Conservation (phyloP, 2,329 filamentous ascomycete species). For the Exophiala dermatitidis region DNA sequence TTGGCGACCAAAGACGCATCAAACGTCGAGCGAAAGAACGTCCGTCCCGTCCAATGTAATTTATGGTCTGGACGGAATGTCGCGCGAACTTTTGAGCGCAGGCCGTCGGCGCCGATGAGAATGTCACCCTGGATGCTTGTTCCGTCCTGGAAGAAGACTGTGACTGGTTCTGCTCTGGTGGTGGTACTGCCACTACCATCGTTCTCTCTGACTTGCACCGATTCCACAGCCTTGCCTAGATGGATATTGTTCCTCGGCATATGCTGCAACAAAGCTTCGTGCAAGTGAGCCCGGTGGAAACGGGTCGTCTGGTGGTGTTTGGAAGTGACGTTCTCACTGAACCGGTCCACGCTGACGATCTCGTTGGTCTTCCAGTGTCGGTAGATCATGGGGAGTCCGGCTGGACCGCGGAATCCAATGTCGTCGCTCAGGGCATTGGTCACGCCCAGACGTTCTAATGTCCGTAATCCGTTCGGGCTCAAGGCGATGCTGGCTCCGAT, state of each 20-base stretch:
- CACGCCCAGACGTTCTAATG: constrained; percentile 47
- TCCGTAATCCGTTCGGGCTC: constrained; percentile 48
- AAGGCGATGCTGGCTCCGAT: constrained; percentile 46
- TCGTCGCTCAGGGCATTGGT: constrained; percentile 36
- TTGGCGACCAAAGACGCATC: constrained; percentile 36
- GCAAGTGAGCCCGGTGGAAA: constrained; percentile 46
- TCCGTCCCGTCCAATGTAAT: constrained; percentile 40
- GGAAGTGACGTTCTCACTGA: constrained; percentile 33
- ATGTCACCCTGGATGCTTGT: constrained; percentile 40
- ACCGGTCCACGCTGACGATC: constrained; percentile 38
- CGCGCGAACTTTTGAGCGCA: constrained; percentile 39
- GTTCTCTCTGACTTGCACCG: constrained; percentile 30
- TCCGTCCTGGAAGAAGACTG: constrained; percentile 45
- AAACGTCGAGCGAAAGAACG: constrained; percentile 43
- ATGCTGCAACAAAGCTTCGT: constrained; percentile 43
- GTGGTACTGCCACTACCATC: constrained; percentile 19
- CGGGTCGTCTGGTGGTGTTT: constrained; percentile 39
- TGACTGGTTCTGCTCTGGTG: constrained; percentile 15
- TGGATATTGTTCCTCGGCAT: constrained; percentile 39
- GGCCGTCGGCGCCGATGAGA: constrained; percentile 48
- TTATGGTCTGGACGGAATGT: constrained; percentile 40
- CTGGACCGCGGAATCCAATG: constrained; percentile 37
- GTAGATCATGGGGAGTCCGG: constrained; percentile 43
- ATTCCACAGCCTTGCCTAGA: constrained; percentile 38
- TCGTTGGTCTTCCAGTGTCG: constrained; percentile 34